Base-by-base conservation (phyloP, 345 rosid genomes). In the Brassica carinata region DNA sequence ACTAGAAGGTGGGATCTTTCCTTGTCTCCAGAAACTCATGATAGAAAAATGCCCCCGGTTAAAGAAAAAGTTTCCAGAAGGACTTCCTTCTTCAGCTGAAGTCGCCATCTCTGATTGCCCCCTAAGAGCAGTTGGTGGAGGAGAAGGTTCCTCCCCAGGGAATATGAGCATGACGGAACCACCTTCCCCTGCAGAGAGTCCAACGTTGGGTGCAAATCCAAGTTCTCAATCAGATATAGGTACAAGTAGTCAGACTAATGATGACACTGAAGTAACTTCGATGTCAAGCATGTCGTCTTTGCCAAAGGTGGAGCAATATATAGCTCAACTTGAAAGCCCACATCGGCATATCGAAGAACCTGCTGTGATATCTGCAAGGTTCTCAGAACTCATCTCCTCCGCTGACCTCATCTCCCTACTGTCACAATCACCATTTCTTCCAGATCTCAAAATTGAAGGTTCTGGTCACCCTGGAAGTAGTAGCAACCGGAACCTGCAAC, bases 61-160 rank as follows among this genome's bases (percentile, higher is more conserved):
- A 17, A 4, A 0, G 8, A 80, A 82, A 5, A 55, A 29, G 0
- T 77, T 87, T 45, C 86, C 87, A 4, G 27, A 62, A 8, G 62
- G 81, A 62, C 62, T 82, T 30, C 73, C 86, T 63, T 75, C 82
- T 48, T 77, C 81, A 15, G 55, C 78, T 23, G 74, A 77, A 62
- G 75, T 82, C 69, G 53, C 48, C 74, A 73, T 77, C 70, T 45
- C 75, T 68, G 84, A 82, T n/a, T 82, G 78, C 18, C 82, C 80
- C 67, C 10, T 81, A 30, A 64, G 53, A 63, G 29, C 0, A 67
- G 63, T 17, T 33, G 2, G 61, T 15, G 67, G 18, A 34, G 73
- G 31, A 19, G 72, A 63, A 64, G 14, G 51, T 70, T 33, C 66
- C 55, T 64, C 26, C 74, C 58, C 58, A n/a, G 58, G 58, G 58